Percentiles rank a stretch among this genome's conserved stretches.
Evolutionary conservation across 2,329 filamentous ascomycete species (phyloP).

Genomic region (Pyrenophora teres): DNA sequence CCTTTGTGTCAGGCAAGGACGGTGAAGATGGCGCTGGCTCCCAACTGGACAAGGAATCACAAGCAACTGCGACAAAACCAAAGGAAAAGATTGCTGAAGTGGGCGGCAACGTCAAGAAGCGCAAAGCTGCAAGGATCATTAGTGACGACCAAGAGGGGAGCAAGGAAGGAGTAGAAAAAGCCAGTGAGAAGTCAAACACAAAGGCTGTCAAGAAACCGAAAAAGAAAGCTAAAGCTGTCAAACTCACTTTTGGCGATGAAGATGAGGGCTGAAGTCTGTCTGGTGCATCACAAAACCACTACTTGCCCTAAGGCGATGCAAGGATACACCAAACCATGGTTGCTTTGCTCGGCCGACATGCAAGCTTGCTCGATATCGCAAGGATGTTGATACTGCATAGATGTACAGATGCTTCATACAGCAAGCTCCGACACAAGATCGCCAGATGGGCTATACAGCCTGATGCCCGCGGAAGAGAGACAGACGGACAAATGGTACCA

Average conservation of each 20-base stretch:
- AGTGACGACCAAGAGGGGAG: slow-evolving; percentile 34
- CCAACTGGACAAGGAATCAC: slow-evolving; percentile 3
- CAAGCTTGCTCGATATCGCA: too few relatives aligned
- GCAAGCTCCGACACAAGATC: too few relatives aligned
- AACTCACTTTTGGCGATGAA: slow-evolving; percentile 46
- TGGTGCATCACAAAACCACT: neutral
- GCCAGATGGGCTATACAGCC: too few relatives aligned
- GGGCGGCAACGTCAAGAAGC: slow-evolving; percentile 43
- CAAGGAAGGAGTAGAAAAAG: slow-evolving; percentile 14
- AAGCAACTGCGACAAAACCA: slow-evolving; percentile 13
- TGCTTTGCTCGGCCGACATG: too few relatives aligned
- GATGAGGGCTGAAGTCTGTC: slow-evolving; percentile 29
- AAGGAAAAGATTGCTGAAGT: slow-evolving; percentile 42
- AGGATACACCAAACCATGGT: neutral
- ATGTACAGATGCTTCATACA: too few relatives aligned
- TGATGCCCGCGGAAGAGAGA: too few relatives aligned
- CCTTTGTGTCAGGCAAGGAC: slow-evolving; percentile 45
- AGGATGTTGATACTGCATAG: too few relatives aligned
- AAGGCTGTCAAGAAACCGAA: slow-evolving; percentile 40
- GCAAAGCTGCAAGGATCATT: slow-evolving; percentile 46
- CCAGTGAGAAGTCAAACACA: slow-evolving; percentile 12
- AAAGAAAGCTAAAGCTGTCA: slow-evolving; percentile 45
- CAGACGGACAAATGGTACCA: too few relatives aligned
- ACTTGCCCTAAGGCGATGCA: neutral
- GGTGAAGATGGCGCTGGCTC: slow-evolving; percentile 10